phyloP scores from a whole-genome alignment of 2,329 filamentous ascomycete species.

The Colletotrichum caudatum region DNA sequence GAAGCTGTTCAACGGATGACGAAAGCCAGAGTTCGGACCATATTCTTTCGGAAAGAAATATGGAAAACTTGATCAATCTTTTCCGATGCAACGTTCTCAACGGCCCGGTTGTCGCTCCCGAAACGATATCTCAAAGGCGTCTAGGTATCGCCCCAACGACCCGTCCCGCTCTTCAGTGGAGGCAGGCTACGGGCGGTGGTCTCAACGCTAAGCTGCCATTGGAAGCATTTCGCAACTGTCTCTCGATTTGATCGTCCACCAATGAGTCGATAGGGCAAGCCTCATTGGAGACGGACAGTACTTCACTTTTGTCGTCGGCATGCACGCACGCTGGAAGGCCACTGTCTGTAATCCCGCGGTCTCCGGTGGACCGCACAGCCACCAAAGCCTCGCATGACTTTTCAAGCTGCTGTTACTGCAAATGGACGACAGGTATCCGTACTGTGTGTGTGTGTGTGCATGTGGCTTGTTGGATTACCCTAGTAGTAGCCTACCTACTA shows the following conservation, averaged over 20 bases:
- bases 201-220: not conserved
- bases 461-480: too few species aligned
- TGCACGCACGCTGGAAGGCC: not conserved
- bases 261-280: too few species aligned
- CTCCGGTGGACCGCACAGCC: not conserved
- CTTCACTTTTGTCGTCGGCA: not conserved
- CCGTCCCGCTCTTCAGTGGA: constrained; percentile 31
- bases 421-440: not conserved
- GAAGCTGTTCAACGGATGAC: not conserved
- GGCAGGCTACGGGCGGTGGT: not conserved
- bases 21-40: not conserved
- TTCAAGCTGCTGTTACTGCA: not conserved
- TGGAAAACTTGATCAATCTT: not conserved
- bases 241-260: not conserved
- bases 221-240: not conserved
- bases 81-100: not conserved
- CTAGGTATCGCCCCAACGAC: constrained; percentile 17
- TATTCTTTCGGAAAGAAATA: not conserved
- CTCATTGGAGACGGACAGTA: not conserved
- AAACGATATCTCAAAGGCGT: not conserved
- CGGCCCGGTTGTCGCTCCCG: not conserved
- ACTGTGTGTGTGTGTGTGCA: too few species aligned
- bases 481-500: too few species aligned
- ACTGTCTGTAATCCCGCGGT: not conserved
- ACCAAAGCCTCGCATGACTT: not conserved